Conservation (phyloP, 192 early-diverging fungal genomes). For the Umbelopsis ramanniana region DNA sequence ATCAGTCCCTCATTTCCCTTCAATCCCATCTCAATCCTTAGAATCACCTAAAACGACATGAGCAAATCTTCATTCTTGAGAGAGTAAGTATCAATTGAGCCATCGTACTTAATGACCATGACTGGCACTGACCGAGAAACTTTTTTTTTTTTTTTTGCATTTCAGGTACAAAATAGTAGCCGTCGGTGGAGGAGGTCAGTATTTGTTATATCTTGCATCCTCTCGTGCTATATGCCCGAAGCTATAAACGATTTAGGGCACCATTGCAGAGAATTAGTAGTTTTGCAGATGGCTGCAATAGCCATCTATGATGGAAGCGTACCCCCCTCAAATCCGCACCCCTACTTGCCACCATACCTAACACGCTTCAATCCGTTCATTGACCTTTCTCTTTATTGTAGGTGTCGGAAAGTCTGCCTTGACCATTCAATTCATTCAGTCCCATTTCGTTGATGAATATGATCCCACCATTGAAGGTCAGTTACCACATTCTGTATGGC, state of each 20-base stretch:
- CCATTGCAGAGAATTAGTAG: no score
- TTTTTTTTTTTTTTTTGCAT: conserved; percentile 28
- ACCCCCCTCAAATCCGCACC: not conserved
- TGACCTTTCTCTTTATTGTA: not conserved
- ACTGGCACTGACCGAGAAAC: no score
- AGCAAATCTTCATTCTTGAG: conserved; percentile 24
- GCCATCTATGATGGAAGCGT: not conserved
- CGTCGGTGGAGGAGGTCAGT: conserved; percentile 75
- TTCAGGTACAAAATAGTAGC: conserved; percentile 76
- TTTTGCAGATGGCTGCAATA: not conserved
- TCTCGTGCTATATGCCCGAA: no score
- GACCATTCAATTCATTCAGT: conserved; percentile 83
- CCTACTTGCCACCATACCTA: no score
- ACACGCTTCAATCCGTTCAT: not conserved
- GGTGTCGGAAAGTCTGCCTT: conserved; percentile 82
- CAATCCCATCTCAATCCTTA: not conserved
- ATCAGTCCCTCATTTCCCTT: not conserved
- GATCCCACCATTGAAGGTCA: conserved; percentile 95
- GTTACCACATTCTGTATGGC: conserved; percentile 1
- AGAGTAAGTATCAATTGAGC: conserved; percentile 11
- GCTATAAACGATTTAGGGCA: no score
- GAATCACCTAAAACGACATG: not conserved
- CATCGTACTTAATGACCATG: no score
- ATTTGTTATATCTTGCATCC: not conserved
- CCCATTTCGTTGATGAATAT: conserved; percentile 88